These are phyloP conservation scores for Tuber calosporum DNA, from an alignment of 495 filamentous ascomycete species.

Conservation along the genomic window DNA sequence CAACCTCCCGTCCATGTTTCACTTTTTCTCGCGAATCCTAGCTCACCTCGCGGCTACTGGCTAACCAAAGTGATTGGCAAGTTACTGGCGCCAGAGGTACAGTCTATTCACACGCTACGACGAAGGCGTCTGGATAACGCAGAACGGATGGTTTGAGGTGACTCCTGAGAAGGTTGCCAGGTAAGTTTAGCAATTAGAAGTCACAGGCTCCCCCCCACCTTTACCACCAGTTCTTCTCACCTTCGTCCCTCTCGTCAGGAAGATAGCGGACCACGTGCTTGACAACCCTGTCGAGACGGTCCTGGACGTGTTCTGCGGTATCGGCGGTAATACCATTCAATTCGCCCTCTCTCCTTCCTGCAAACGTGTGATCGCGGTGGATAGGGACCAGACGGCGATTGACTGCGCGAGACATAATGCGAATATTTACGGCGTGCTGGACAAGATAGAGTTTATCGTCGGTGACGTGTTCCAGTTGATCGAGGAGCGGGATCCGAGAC, in stretches of 20 bases:
- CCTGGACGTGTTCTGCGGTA: constrained; percentile 83
- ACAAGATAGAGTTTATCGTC: constrained; percentile 73
- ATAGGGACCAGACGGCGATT: constrained; percentile 67
- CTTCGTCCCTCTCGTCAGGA: constrained; percentile 46
- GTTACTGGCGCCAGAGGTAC: constrained; percentile 79
- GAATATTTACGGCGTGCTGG: constrained; percentile 69
- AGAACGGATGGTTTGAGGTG: constrained; percentile 90
- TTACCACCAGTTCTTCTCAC: constrained; percentile 10
- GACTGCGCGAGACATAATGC: constrained; percentile 91
- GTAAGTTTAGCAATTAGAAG: constrained; percentile 47
- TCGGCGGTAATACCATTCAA: constrained; percentile 90
- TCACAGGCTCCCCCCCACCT: constrained; percentile 8
- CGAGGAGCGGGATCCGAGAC: constrained; percentile 15
- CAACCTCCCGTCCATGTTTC: not conserved
- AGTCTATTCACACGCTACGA: constrained; percentile 75
- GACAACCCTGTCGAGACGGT: constrained; percentile 49
- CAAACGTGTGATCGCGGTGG: constrained; percentile 76
- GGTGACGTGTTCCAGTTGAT: constrained; percentile 72
- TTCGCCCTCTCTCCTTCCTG: constrained; percentile 73
- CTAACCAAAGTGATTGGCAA: constrained; percentile 6
- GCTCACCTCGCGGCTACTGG: not conserved
- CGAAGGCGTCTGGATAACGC: constrained; percentile 80
- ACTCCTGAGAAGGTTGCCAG: constrained; percentile 84
- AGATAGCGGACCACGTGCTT: constrained; percentile 69
- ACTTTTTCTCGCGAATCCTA: not conserved